Evolutionary conservation across 1,139 yeast species (phyloP).

Genomic region (Geotrichum citri-aurantii): DNA sequence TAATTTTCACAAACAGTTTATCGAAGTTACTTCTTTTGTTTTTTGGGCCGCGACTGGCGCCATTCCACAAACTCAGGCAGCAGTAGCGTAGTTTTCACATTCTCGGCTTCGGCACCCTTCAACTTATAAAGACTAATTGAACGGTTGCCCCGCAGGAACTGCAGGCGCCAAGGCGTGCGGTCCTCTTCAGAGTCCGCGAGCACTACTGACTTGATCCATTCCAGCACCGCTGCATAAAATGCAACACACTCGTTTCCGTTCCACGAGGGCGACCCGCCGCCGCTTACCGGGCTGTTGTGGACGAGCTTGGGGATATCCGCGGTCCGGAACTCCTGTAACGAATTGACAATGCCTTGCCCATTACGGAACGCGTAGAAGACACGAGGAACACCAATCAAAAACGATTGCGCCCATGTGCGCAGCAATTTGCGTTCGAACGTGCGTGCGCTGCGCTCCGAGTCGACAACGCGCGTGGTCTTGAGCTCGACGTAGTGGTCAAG

Average conservation of each 20-base stretch:
- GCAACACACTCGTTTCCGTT: conserved; percentile 73
- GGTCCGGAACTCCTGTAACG: conserved; percentile 70
- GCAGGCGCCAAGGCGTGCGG: conserved; percentile 43
- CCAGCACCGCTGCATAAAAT: conserved; percentile 79
- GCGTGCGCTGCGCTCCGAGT: conserved; percentile 47
- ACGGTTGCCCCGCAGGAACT: conserved; percentile 38
- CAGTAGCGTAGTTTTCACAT: conserved; percentile 40
- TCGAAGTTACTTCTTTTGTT: background rate
- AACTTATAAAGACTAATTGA: conserved; percentile 42
- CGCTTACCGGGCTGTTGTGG: conserved; percentile 33
- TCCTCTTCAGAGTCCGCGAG: conserved; percentile 48
- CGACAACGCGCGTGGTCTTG: conserved; percentile 61
- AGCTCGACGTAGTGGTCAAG: conserved; percentile 69
- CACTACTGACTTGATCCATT: conserved; percentile 53
- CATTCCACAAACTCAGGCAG: conserved; percentile 55
- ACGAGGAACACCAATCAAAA: conserved; percentile 72
- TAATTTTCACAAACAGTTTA: too few species aligned
- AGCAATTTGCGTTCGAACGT: conserved; percentile 68
- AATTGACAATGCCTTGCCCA: conserved; percentile 52
- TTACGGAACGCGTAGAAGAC: conserved; percentile 85
- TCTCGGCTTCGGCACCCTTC: conserved; percentile 30
- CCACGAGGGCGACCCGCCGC: conserved; percentile 33
- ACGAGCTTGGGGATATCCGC: conserved; percentile 68
- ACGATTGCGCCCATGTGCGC: conserved; percentile 90
- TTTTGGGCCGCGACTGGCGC: conserved; percentile 38